phyloP scores from a whole-genome alignment of 768 basidiomycete species.

The Pisolithus microcarpus region DNA sequence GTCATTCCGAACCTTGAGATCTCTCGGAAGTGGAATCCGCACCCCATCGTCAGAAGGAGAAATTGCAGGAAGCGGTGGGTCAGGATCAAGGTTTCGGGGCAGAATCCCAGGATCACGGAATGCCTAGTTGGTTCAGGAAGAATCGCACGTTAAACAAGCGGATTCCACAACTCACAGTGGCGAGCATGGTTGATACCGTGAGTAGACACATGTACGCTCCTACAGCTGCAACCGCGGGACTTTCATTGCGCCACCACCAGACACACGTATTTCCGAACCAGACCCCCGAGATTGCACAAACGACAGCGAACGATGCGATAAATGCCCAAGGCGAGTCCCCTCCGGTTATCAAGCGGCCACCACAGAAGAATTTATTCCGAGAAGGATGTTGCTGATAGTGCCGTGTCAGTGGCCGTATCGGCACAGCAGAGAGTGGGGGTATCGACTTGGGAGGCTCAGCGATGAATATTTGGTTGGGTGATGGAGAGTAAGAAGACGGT shows the following conservation, averaged over 20 bases:
- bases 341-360: slow-evolving; percentile 71
- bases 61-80: slow-evolving; percentile 66
- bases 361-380: slow-evolving; percentile 66
- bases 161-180: slow-evolving; percentile 47
- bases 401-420: slow-evolving; percentile 31
- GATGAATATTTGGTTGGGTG: slow-evolving; percentile 24
- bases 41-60: slow-evolving; percentile 58
- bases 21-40: slow-evolving; percentile 67
- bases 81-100: slow-evolving; percentile 78
- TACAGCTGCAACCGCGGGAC: slow-evolving; percentile 61
- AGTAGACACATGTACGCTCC: slow-evolving; percentile 58
- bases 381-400: slow-evolving; percentile 65
- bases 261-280: slow-evolving; percentile 88
- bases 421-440: slow-evolving; percentile 30
- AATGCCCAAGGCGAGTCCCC: slow-evolving; percentile 86
- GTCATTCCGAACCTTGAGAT: slow-evolving; percentile 71
- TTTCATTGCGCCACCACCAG: slow-evolving; percentile 82
- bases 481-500: slow-evolving; percentile 18
- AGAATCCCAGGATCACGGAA: slow-evolving; percentile 83
- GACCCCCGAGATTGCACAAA: slow-evolving; percentile 61
- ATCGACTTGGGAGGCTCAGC: slow-evolving; percentile 23
- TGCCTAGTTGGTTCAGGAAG: slow-evolving; percentile 38
- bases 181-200: slow-evolving; percentile 68
- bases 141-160: slow-evolving; percentile 3
- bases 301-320: slow-evolving; percentile 50